Evolutionary conservation across 768 basidiomycete genomes (phyloP), one percentile per base, ranked within the genome.

Genomic region (Suillus subalutaceus): DNA sequence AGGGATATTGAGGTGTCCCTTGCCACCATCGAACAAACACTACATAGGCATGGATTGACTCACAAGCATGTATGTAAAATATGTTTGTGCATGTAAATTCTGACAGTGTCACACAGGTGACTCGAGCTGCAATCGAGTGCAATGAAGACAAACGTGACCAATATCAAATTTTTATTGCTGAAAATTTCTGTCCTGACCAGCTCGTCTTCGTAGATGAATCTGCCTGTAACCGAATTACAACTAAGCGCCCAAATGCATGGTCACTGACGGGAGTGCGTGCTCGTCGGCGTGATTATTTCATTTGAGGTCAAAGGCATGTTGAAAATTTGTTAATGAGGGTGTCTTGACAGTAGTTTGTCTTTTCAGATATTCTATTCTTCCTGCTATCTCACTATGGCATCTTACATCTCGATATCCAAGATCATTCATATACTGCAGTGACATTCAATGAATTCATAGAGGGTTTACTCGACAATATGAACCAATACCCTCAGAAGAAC

Each of bases 161-260:
- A 15, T 63, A 53, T 57, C 73, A 74, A 10, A 43, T 46, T 13
- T 32, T n/a, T 30, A 65, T 71, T 35, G 41, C 48, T 0, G 8
- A 65, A 23, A 65, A 73, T 40, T 69, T 68, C 35, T 12, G 6
- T 8, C 16, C 63, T 15, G 58, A 68, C 3, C 67, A 70, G 46
- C 69, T 73, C 1, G 72, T 80, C 3, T 80, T 80, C 62, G 70
- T 79, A 2, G 80, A 81, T 63, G 79, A 80, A 63, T 74, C 71
- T 62, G 70, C 73, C 6, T 78, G 72, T 67, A 65, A 65, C 63
- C 69, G 72, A 3, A 67, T 66, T 10, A 77, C 73, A 4, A 65
- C 68, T 2, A 66, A 67, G 18, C 62, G 73, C 4, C 60, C 63
- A 23, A 64, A 44, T 13, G 78, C 70, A 4, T 81, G 79, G 78